Percentiles rank a stretch among this genome's conserved stretches.
These are phyloP conservation scores for Fomitopsis pulvina DNA, from an alignment of 768 basidiomycete species.

Conservation along the genomic window DNA sequence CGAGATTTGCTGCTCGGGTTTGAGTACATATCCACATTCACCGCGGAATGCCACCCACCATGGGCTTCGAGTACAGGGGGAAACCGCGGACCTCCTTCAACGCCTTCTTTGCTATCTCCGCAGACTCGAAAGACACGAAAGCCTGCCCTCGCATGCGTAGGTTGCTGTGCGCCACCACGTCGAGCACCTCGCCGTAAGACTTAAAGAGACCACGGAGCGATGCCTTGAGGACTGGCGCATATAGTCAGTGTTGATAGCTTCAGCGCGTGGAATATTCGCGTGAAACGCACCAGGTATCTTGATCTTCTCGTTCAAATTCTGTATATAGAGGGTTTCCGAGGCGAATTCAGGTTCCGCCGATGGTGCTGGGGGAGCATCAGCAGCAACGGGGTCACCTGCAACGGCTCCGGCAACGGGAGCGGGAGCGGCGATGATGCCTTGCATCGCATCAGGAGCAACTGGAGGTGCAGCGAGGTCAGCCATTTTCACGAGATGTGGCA, in stretches of 20 bases:
- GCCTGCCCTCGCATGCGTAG: conserved; percentile 98
- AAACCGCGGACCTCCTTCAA: conserved; percentile 91
- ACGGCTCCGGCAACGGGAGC: conserved; percentile 13
- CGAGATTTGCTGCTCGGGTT: conserved; percentile 75
- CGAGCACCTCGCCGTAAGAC: conserved; percentile 86
- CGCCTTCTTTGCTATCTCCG: conserved; percentile 81
- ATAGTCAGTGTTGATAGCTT: not conserved
- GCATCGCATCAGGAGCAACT: conserved; percentile 21
- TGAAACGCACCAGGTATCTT: conserved; percentile 56
- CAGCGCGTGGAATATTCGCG: not conserved
- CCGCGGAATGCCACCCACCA: conserved; percentile 47
- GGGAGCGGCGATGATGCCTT: conserved; percentile 19
- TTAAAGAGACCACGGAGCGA: conserved; percentile 88
- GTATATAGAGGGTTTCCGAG: conserved; percentile 90
- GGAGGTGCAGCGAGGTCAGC: conserved; percentile 31
- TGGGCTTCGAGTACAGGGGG: conserved; percentile 93
- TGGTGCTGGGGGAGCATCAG: conserved; percentile 7
- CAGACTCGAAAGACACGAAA: conserved; percentile 85
- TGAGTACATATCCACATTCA: conserved; percentile 1
- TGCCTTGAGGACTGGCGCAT: conserved; percentile 63
- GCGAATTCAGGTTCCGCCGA: conserved; percentile 37
- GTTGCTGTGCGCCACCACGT: conserved; percentile 93
- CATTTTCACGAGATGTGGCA: too few relatives aligned
- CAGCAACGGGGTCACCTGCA: conserved; percentile 8
- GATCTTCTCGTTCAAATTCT: conserved; percentile 94